A percentile compares a stretch with the other conserved stretches of the same genome.
Evolutionary conservation across 129 eudicot genomes (phyloP).

Genomic region (sunflower (Helianthus annuus)): DNA sequence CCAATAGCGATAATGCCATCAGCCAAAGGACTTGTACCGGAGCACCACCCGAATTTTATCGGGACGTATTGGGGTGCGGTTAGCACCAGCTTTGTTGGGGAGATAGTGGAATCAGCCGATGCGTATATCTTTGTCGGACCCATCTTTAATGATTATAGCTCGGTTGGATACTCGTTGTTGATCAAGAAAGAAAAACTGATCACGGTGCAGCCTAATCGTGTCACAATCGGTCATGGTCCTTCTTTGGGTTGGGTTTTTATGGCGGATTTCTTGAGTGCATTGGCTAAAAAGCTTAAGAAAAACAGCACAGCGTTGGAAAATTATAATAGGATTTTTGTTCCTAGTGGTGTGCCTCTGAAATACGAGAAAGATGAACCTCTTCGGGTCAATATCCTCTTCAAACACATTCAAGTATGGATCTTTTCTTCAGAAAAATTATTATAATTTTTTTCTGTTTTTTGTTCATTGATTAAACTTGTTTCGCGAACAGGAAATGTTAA

Average conservation of each 20-base stretch:
- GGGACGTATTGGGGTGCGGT: slow-evolving; percentile 98
- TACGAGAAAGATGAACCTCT: slow-evolving; percentile 59
- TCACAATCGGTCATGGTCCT: slow-evolving; percentile 71
- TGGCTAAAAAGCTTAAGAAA: slow-evolving; percentile 76
- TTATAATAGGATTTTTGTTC: slow-evolving; percentile 70
- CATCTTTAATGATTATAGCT: slow-evolving; percentile 85
- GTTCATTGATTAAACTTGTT: slow-evolving; percentile 9
- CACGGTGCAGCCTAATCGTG: slow-evolving; percentile 75
- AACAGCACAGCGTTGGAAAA: slow-evolving; percentile 75
- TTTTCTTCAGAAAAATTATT: neutral
- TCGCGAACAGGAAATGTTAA: slow-evolving; percentile 66
- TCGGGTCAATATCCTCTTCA: slow-evolving; percentile 79
- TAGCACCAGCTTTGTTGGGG: slow-evolving; percentile 65
- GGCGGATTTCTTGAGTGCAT: slow-evolving; percentile 65
- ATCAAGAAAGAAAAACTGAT: slow-evolving; percentile 74
- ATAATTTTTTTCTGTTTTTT: neutral
- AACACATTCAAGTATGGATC: slow-evolving; percentile 75
- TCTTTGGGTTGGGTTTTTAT: slow-evolving; percentile 90
- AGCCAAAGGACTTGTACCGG: slow-evolving; percentile 82
- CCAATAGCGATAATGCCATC: slow-evolving; percentile 88
- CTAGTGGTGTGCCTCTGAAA: slow-evolving; percentile 62
- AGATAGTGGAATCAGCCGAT: slow-evolving; percentile 80
- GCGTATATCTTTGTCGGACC: slow-evolving; percentile 87
- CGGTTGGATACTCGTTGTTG: slow-evolving; percentile 84
- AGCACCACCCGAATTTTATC: slow-evolving; percentile 68